Evolutionary conservation across 2,329 filamentous ascomycete genomes (phyloP), one percentile per base, ranked within the genome.

Genomic region (Trichophaea hybrida): DNA sequence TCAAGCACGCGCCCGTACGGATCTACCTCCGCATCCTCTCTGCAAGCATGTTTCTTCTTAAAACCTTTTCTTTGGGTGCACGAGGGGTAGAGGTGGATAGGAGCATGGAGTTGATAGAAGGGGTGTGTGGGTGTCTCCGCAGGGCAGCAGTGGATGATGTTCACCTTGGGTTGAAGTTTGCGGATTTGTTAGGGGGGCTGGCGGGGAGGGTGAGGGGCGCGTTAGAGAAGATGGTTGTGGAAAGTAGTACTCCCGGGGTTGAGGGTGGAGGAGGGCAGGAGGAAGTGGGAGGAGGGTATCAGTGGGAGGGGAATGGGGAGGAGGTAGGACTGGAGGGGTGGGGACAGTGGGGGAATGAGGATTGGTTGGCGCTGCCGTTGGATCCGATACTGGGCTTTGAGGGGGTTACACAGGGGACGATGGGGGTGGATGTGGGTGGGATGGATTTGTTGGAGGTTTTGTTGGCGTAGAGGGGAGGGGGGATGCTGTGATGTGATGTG

Each of bases 11-110:
- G 0, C 87, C 87, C 0, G 87, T 93, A 4, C 78, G 87, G 51
- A 91, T 87, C 0, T 91, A 91, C 71, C 90, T 93, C 74, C 82
- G 87, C 59, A 91, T 93, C 70, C 88, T 91, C 65, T 87, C 83
- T 60, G 86, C 87, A 3, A 85, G 86, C 63, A 90, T 91, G 80
- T 90, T 93, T 69, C 72, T 93, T 15, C 78, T 93, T 54, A 93
- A 86, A 74, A 91, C 87, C 0, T 91, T 93, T 71, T 86, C 86
- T 0, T 77, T 93, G 1, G 87, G 87, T 15, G 86, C 86, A 1
- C 84, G 85, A 0, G 85, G 87, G 67, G 83, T 83, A 58, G 86
- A 93, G 65, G 84, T 91, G 32, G 82, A 84, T 68, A 77, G 85
- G 51, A 87, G 84, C 64, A 84, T 93, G 34, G 78, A 78, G 5